Base-by-base conservation (phyloP, 768 basidiomycete species). In the Tulasnella sp. region DNA sequence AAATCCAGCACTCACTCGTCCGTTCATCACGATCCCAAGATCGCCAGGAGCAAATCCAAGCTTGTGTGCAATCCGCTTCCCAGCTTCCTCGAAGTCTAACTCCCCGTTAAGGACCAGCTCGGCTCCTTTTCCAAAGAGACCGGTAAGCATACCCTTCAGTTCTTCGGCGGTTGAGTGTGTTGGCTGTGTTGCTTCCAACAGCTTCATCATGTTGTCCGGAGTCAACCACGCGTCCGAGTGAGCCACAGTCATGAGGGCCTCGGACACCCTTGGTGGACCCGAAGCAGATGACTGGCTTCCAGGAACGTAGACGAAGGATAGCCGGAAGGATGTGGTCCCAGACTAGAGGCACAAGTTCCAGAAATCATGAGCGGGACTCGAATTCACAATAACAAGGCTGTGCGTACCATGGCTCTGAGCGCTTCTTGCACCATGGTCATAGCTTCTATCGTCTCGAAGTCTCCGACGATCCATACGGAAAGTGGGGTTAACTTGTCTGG, bases 21-120 rank as follows among this genome's bases (percentile, higher is more conserved):
- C 95, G 65, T 96, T 96, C 53, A 88, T 73, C 34, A 94, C 62
- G 38, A 97, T 60, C 0, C 78, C 88, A 21, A 75, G 74, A 60
- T 84, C 71, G 0, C 85, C 86, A 1, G 83, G 78, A 13, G 68
- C 64, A 26, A 93, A 66, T n/a, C 77, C 77, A 2, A 90, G 65
- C 53, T 79, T 78, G 26, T 80, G 74, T 2, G 76, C 75, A 13
- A 88, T 65, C 21, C 80, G 67, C 32, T 24, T 48, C 32, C 52
- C 52, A 1, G n/a, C 19, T 38, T 11, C 52, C 7, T 38, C 23
- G 11, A 53, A 30, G 15, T 53, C 19, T 3, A 53, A 24, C 11
- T 32, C 52, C 2, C 23, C 21, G 8, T 42, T n/a, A n/a, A 53
- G 32, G 4, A 41, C 42, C 29, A 53, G 10, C 11, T 53, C 52